Evolutionary conservation across 257 asterid species (phyloP).

Genomic region (Solanum chiquidenum): DNA sequence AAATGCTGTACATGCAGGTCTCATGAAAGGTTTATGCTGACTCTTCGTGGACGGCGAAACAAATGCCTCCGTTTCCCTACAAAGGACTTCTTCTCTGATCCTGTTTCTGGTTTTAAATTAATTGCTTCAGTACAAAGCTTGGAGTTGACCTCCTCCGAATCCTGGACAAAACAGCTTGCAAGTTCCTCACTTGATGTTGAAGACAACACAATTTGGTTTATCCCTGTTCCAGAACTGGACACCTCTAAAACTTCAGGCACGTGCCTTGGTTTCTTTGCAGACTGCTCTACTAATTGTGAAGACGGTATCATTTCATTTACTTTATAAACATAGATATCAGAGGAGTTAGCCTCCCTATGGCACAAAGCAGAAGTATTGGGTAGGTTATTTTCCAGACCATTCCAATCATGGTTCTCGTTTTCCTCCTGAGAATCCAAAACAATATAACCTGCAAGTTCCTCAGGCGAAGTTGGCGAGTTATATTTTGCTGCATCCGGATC

Average conservation of each 20-base stretch:
- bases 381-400: not conserved
- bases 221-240: slow-evolving; percentile 11
- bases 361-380: not conserved
- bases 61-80: not conserved
- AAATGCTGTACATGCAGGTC: not conserved
- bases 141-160: slow-evolving; percentile 46
- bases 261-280: not conserved
- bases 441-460: not conserved
- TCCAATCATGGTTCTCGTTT: not conserved
- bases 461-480: not conserved
- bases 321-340: not conserved
- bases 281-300: not conserved
- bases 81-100: not conserved
- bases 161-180: slow-evolving; percentile 29
- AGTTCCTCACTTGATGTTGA: slow-evolving; percentile 21
- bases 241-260: slow-evolving; percentile 8
- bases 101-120: not conserved
- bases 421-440: slow-evolving; percentile 5
- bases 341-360: not conserved
- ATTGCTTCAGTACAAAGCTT: not conserved
- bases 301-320: not conserved
- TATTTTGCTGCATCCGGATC: not conserved
- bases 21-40: not conserved
- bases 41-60: not conserved
- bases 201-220: not conserved